These are phyloP conservation scores for Candida berthetii DNA, from an alignment of 805 yeast species.

Conservation along the genomic window DNA sequence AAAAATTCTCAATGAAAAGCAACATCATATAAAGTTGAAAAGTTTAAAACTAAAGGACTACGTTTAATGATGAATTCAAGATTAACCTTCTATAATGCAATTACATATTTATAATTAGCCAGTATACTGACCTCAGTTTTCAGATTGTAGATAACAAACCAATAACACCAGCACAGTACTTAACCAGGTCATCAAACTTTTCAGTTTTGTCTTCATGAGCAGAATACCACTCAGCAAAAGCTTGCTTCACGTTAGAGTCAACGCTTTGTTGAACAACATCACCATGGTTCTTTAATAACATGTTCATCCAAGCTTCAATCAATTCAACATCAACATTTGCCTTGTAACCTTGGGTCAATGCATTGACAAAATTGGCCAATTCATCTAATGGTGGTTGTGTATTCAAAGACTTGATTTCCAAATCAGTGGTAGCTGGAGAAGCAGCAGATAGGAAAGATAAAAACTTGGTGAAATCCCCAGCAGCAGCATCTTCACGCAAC, in stretches of 20 bases:
- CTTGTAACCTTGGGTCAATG: slow-evolving; percentile 53
- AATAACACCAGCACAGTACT: slow-evolving; percentile 78
- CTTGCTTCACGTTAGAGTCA: slow-evolving; percentile 33
- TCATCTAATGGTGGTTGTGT: slow-evolving; percentile 64
- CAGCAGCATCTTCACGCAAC: slow-evolving; percentile 45
- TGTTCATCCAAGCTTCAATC: slow-evolving; percentile 71
- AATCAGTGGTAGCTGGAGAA: slow-evolving; percentile 74
- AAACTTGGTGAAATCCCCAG: slow-evolving; percentile 40
- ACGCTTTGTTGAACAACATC: slow-evolving; percentile 54
- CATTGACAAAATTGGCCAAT: slow-evolving; percentile 57
- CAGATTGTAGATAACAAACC: slow-evolving; percentile 39
- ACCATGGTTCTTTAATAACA: slow-evolving; percentile 74
- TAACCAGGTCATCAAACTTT: slow-evolving; percentile 58
- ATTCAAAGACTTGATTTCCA: slow-evolving; percentile 80
- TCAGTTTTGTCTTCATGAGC: slow-evolving; percentile 34
- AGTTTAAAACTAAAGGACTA: slow-evolving; percentile 9
- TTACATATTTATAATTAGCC: neutral
- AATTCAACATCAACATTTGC: slow-evolving; percentile 65
- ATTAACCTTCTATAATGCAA: neutral
- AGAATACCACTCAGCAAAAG: slow-evolving; percentile 44
- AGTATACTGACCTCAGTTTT: too few species aligned
- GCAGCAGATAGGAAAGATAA: slow-evolving; percentile 47
- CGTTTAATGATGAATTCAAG: slow-evolving; percentile 1
- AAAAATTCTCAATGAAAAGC: neutral
- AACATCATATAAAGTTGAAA: slow-evolving; percentile 6